Evolutionary conservation across 371 early-diverging fungal genomes (phyloP).

Genomic region (Syncephalis fuscata): DNA sequence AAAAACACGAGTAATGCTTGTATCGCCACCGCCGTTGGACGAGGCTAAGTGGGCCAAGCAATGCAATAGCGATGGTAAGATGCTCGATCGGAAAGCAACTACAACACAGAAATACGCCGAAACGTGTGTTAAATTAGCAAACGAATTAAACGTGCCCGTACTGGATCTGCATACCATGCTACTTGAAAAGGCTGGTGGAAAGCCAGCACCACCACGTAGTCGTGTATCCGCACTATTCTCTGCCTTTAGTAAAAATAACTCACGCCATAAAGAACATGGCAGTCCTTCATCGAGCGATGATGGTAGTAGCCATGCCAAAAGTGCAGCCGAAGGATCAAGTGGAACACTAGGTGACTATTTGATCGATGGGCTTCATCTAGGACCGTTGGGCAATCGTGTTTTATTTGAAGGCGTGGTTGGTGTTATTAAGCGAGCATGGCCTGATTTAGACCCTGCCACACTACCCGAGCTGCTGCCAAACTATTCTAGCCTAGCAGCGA

Average conservation of each 20-base stretch:
- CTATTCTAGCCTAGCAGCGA: too few relatives aligned
- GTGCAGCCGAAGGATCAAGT: neutral
- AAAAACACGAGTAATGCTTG: slow-evolving; percentile 33
- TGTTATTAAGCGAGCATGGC: slow-evolving; percentile 14
- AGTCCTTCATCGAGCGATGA: too few relatives aligned
- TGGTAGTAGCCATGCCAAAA: neutral
- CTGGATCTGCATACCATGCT: slow-evolving; percentile 22
- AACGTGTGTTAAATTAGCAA: slow-evolving; percentile 28
- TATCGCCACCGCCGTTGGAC: slow-evolving; percentile 61
- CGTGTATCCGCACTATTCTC: slow-evolving; percentile 7
- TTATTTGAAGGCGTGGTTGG: slow-evolving; percentile 18
- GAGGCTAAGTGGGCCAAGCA: slow-evolving; percentile 29
- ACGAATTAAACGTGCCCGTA: slow-evolving; percentile 18
- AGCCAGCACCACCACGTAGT: neutral
- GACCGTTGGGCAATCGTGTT: slow-evolving; percentile 31
- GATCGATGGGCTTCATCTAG: slow-evolving; percentile 51
- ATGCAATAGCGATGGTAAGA: slow-evolving; percentile 16
- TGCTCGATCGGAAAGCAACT: slow-evolving; percentile 24
- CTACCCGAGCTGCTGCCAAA: slow-evolving; percentile 12
- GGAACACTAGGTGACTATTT: slow-evolving; percentile 16
- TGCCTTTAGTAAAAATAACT: slow-evolving; percentile 10
- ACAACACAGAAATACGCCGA: slow-evolving; percentile 34
- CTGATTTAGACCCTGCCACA: slow-evolving; percentile 19
- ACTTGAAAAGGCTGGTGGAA: neutral
- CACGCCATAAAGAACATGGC: slow-evolving; percentile 3